Evolutionary conservation across 2,329 filamentous ascomycete species (phyloP), one percentile per base, ranked within the genome.

Genomic region (Gliomastix tumulicola): DNA sequence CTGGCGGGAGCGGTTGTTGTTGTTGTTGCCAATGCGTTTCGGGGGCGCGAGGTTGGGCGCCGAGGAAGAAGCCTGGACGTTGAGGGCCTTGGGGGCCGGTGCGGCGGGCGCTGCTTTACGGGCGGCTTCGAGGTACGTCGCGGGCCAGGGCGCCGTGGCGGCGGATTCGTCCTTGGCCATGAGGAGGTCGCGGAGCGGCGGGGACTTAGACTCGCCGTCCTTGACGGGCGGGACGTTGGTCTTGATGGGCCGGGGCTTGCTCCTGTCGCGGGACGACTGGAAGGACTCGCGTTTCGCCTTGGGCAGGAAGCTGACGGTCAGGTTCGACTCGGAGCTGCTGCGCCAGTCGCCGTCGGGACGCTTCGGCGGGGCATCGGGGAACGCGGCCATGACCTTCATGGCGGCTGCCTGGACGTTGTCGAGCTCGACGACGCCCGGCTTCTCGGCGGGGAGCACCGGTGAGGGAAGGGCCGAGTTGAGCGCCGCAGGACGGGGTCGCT

Each of bases 221-320:
- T 19, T 10, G 4, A 15, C 27, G 5, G 13, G 5, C 7, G 17
- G 30, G 15, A 30, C 10, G 15, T 5, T 7, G 11, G 37, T 27
- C 10, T 22, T 35, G 10, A 35, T 28, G n/a, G 31, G 17, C 15
- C n/a, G 30, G 3, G 35, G 21, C 34, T 46, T 51, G 41, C 45
- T 51, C 34, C 45, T 49, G 7, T 49, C 47, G 32, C 41, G 52
- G n/a, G n/a, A n/a, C 33, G 48, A 44, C 9, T 50, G 52, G 6
- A 68, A 50, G 8, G 62, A 49, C 28, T 64, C 63, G 27, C 65
- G 60, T 28, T 57, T 62, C 5, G 59, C 49, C n/a, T 57, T 47
- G 2, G 63, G 60, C 16, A 59, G 48, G 39, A 57, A 63, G 36
- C 46, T 58, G 12, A 56, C 38, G 30, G 34, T 39, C 40, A 22